These are phyloP conservation scores for Podochytrium sp. DNA, from an alignment of 192 early-diverging fungal species.

Conservation along the genomic window DNA sequence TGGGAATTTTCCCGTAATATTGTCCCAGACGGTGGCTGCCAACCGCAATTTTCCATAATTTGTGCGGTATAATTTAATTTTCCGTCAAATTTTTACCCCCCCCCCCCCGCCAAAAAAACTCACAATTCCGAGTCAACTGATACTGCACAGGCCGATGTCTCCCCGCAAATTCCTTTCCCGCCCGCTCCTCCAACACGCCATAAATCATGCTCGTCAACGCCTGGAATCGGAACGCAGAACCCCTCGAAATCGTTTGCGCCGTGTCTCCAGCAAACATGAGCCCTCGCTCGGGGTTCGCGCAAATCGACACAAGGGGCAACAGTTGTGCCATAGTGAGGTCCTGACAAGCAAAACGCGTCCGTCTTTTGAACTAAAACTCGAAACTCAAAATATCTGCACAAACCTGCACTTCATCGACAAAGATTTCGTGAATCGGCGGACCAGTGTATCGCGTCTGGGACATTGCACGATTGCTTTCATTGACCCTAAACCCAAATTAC, in stretches of 20 bases:
- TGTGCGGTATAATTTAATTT: not conserved
- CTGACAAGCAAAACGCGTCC: no score
- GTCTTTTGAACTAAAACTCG: no score
- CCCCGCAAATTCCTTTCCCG: slow-evolving; percentile 14
- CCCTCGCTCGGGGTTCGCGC: slow-evolving; percentile 28
- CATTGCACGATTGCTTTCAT: slow-evolving; percentile 31
- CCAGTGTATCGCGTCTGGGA: not conserved
- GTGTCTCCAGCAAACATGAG: slow-evolving; percentile 42
- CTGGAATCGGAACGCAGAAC: slow-evolving; percentile 34
- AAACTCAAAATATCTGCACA: no score
- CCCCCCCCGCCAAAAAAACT: not conserved
- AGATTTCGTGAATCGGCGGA: slow-evolving; percentile 13
- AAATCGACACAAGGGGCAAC: slow-evolving; percentile 22
- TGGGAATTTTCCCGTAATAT: no score
- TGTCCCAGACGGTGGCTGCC: no score
- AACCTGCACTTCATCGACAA: slow-evolving; percentile 29
- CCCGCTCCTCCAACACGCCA: not conserved
- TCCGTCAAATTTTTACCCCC: not conserved
- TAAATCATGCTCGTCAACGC: slow-evolving; percentile 35
- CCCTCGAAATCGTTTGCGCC: slow-evolving; percentile 36
- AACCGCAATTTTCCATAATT: no score
- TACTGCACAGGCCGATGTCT: slow-evolving; percentile 15
- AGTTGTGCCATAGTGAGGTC: slow-evolving; percentile 39
- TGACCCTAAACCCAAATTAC: slow-evolving; percentile 5
- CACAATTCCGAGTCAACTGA: slow-evolving; percentile 29